Percentiles rank a stretch among this genome's conserved stretches.
These are phyloP conservation scores for Cercospora sp. DNA, from an alignment of 2,329 filamentous ascomycete genomes.

Conservation along the genomic window DNA sequence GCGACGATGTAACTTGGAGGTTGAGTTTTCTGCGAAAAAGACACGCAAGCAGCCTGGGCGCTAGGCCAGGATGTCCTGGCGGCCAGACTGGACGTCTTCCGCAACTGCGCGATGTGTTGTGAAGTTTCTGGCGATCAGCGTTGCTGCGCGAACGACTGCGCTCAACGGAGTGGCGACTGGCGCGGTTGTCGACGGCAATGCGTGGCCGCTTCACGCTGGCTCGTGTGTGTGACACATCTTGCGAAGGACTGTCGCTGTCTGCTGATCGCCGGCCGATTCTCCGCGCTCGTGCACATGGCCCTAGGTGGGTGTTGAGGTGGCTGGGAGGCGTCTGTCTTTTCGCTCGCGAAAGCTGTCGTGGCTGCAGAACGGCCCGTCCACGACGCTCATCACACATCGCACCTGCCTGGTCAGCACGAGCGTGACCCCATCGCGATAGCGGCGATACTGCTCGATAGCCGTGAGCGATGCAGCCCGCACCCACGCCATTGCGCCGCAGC, in stretches of 20 bases:
- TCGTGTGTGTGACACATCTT: background rate
- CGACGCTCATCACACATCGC: background rate
- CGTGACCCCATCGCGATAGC: constrained; percentile 4
- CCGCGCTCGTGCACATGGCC: background rate
- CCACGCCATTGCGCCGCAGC: background rate
- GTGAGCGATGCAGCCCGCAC: background rate
- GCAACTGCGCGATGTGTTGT: background rate
- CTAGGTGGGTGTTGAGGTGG: background rate
- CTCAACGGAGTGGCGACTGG: background rate
- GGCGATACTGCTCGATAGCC: background rate
- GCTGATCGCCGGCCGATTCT: background rate
- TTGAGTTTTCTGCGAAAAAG: constrained; percentile 2
- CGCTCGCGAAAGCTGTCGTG: background rate
- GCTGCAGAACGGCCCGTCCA: background rate
- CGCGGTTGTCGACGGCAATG: background rate
- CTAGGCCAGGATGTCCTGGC: constrained; percentile 9
- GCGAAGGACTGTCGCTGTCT: background rate
- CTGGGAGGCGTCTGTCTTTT: constrained; percentile 8
- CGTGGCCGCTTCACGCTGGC: background rate
- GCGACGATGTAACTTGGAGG: background rate
- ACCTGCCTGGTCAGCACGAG: constrained; percentile 15
- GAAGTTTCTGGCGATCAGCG: constrained; percentile 2
- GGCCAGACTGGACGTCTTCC: background rate
- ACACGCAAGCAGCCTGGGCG: constrained; percentile 21
- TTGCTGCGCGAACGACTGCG: background rate